Evolutionary conservation across 1,139 yeast species (phyloP), one percentile per base, ranked within the genome.

Genomic region (Zygoascus hellenicus): DNA sequence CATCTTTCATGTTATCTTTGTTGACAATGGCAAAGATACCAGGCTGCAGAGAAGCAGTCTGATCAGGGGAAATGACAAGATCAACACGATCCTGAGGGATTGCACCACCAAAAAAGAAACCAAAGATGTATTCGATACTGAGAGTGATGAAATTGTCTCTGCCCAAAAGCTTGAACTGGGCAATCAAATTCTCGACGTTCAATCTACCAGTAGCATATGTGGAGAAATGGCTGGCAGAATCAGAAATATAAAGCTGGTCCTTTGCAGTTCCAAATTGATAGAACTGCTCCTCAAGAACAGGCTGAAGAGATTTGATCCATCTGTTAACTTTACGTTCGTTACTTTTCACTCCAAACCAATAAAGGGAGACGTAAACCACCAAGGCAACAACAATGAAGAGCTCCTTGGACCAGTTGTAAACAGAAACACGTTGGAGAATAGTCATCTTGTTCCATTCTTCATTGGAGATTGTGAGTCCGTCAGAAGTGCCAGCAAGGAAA

Each of bases 161-260:
- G 52, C 95, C 81, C 55, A 78, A 72, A 66, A 89, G 74, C 51
- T 74, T 77, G 63, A 89, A 72, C 54, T 75, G 78, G 48, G 83
- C 74, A 49, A 76, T 69, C 50, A 88, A 70, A 52, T 77, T 75
- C 53, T 79, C 80, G 54, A 92, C 76, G 65, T 86, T 83, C 53
- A 78, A 71, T 65, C 98, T 81, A 54, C 98, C 98, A 49, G 95
- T 77, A 40, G 97, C 96, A 65, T 87, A 92, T 42, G 88, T 74
- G 14, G 92, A 72, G 65, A 68, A 89, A 51, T 78, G 74, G 60
- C 86, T 84, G 41, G 84, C 72, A 47, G 83, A 79, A 63, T 88
- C 96, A 62, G 80, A 77, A 54, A 81, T 71, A 58, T 74, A 75
- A 55, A 78, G 68, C 11, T 38, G 42, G 6, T 34, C 30, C 9